Conservation (phyloP, 1,139 yeast species). For the Pneumocystis carinii region DNA sequence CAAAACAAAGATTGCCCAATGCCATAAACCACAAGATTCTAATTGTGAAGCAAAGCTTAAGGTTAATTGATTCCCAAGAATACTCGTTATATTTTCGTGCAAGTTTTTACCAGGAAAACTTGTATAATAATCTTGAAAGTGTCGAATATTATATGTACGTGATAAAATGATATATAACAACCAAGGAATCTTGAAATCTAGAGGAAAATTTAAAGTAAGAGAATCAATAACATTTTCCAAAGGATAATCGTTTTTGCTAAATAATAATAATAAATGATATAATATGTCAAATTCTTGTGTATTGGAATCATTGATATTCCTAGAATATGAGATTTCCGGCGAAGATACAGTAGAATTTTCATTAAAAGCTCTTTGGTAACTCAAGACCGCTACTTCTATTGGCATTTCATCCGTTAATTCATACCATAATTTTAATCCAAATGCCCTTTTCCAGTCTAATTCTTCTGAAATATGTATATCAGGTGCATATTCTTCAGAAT, state of each 20-base stretch:
- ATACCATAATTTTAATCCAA: slow-evolving; percentile 48
- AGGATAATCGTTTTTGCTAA: slow-evolving; percentile 21
- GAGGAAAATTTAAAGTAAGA: background rate
- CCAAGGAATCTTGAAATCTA: slow-evolving; percentile 40
- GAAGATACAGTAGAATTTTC: slow-evolving; percentile 16
- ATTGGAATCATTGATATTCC: slow-evolving; percentile 4
- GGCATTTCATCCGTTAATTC: slow-evolving; percentile 25
- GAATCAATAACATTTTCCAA: slow-evolving; percentile 15
- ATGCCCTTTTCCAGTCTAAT: slow-evolving; percentile 50
- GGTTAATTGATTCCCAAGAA: slow-evolving; percentile 34
- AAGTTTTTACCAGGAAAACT: background rate
- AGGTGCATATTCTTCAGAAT: slow-evolving; percentile 17
- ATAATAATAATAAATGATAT: slow-evolving; percentile 31
- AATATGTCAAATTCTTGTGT: slow-evolving; percentile 17
- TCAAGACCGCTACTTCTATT: slow-evolving; percentile 26
- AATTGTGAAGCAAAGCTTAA: slow-evolving; percentile 41
- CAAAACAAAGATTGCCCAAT: slow-evolving; percentile 47
- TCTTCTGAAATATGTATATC: slow-evolving; percentile 28
- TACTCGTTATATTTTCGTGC: slow-evolving; percentile 15
- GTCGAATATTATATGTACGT: slow-evolving; percentile 18
- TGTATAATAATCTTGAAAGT: background rate
- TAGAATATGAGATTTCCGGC: slow-evolving; percentile 15
- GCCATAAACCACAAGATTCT: slow-evolving; percentile 34
- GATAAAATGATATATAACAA: slow-evolving; percentile 34
- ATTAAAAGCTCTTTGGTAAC: slow-evolving; percentile 20